phyloP scores from a whole-genome alignment of 805 yeast species.

The Kuraishia molischiana region DNA sequence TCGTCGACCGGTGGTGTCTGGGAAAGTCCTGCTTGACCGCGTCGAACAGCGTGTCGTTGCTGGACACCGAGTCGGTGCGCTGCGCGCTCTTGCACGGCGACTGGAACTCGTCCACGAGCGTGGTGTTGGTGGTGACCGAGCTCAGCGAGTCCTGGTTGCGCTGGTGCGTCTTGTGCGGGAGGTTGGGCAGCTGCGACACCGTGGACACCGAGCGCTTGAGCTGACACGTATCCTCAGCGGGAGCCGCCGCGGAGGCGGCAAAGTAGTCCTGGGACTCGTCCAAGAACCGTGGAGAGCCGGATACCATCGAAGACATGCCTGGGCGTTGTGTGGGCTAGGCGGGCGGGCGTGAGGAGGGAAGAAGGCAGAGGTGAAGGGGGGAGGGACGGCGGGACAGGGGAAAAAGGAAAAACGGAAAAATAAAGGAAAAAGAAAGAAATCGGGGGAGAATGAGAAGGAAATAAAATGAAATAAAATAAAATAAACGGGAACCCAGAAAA shows the following conservation, averaged over 20 bases:
- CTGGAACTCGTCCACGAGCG: not conserved
- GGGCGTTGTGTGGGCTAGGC: no score
- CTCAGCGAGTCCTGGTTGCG: not conserved
- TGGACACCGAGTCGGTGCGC: slow-evolving; percentile 1
- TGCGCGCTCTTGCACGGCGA: not conserved
- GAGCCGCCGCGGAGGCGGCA: not conserved
- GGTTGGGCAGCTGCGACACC: not conserved
- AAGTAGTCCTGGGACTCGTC: not conserved
- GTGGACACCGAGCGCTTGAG: not conserved
- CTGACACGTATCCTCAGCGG: not conserved
- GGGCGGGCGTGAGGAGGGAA: no score
- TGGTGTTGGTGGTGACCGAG: not conserved
- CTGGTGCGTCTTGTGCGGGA: not conserved
- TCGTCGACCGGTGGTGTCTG: not conserved
- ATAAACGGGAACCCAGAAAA: no score
- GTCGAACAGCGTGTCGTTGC: not conserved
- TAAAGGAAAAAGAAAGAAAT: no score
- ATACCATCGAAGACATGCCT: no score
- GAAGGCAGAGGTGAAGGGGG: no score
- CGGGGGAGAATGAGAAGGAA: no score
- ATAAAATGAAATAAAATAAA: no score
- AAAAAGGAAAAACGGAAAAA: no score
- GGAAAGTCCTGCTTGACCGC: not conserved
- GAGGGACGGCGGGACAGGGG: no score
- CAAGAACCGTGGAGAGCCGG: not conserved